Percentiles rank a stretch among this genome's conserved stretches.
Conservation (phyloP, 192 early-diverging fungal genomes). For the Obelidium mucronatum region DNA sequence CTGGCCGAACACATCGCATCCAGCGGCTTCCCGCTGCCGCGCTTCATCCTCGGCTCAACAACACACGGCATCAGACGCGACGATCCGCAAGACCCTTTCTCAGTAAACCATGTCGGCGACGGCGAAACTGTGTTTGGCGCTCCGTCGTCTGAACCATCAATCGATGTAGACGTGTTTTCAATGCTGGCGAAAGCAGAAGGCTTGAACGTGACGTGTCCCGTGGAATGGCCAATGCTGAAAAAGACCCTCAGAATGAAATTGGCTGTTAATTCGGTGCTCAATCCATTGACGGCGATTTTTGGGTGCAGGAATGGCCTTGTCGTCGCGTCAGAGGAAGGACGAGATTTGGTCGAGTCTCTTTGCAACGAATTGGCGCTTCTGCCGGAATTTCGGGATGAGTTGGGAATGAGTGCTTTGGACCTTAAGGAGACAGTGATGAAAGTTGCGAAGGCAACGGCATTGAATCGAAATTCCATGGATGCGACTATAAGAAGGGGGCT, state of each 20-base stretch:
- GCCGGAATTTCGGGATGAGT: background rate
- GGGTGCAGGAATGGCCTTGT: slow-evolving; percentile 18
- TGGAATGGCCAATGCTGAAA: background rate
- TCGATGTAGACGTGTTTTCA: background rate
- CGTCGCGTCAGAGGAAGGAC: background rate
- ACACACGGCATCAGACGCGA: slow-evolving; percentile 25
- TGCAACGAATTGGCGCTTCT: slow-evolving; percentile 14
- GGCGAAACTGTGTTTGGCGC: slow-evolving; percentile 32
- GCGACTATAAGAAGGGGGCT: slow-evolving; percentile 17
- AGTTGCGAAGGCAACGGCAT: slow-evolving; percentile 27
- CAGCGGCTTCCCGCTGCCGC: background rate
- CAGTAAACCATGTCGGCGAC: slow-evolving; percentile 19
- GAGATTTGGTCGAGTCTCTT: background rate
- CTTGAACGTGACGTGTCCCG: background rate
- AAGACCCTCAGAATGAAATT: slow-evolving; percentile 26
- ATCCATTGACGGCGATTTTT: slow-evolving; percentile 35
- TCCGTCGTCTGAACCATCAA: background rate
- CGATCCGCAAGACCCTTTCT: slow-evolving; percentile 4
- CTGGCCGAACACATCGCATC: background rate
- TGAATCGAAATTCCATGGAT: slow-evolving; percentile 41
- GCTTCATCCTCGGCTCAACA: slow-evolving; percentile 16
- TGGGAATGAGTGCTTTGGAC: background rate
- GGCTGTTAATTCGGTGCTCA: slow-evolving; percentile 31
- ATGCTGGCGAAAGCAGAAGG: background rate
- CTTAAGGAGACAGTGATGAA: background rate